A percentile compares a stretch with the other conserved stretches of the same genome.
These are phyloP conservation scores for Penicillium sp. DNA, from an alignment of 2,329 filamentous ascomycete genomes.

Conservation along the genomic window DNA sequence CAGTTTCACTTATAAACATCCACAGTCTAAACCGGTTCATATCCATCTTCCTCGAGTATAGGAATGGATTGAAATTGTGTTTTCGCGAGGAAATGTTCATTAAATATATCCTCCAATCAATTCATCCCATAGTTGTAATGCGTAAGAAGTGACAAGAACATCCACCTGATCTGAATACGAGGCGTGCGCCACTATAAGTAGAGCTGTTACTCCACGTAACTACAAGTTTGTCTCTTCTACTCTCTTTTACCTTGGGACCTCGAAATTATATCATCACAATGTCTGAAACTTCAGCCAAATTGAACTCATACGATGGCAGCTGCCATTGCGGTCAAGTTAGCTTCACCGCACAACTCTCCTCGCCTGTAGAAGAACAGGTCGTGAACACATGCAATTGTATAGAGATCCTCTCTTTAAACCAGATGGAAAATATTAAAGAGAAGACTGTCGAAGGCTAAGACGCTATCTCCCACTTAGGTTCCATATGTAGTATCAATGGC, in stretches of 20 bases:
- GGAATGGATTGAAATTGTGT: too few species aligned
- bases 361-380: conserved; percentile 20
- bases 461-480: conserved; percentile 19
- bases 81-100: too few species aligned
- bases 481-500: conserved; percentile 35
- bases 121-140: background rate
- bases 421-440: background rate
- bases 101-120: too few species aligned
- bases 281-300: background rate
- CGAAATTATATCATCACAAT: too few species aligned
- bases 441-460: background rate
- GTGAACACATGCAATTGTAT: conserved; percentile 28
- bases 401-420: background rate
- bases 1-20: too few species aligned
- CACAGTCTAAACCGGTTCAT: too few species aligned
- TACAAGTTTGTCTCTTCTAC: background rate
- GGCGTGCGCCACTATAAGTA: background rate
- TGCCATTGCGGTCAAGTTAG: conserved; percentile 28
- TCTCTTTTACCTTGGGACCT: too few species aligned
- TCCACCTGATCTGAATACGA: background rate
- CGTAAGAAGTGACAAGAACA: background rate
- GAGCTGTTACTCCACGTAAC: background rate
- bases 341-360: conserved; percentile 20
- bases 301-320: conserved; percentile 12
- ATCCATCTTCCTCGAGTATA: too few species aligned